phyloP scores from a whole-genome alignment of 345 rosid species.

The Stellera chamaejasme region DNA sequence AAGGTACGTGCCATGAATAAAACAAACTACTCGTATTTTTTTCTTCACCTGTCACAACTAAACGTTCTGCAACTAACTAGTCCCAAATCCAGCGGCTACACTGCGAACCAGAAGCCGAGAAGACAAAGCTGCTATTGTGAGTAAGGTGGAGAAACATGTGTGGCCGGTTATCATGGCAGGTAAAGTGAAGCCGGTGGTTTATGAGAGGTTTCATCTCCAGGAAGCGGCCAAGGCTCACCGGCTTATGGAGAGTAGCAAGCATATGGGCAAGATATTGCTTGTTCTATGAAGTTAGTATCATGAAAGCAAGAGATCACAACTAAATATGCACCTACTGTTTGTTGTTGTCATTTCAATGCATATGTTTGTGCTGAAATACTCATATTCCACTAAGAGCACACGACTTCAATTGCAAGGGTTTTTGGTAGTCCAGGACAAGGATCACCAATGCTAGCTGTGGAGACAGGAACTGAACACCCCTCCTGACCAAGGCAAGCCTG shows the following conservation, averaged over 20 bases:
- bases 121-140: slow-evolving; percentile 58
- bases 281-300: slow-evolving; percentile 26
- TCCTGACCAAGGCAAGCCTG: slow-evolving; percentile 53
- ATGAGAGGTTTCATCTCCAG: slow-evolving; percentile 38
- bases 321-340: no score
- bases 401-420: slow-evolving; percentile 41
- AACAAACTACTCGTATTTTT: no score
- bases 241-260: slow-evolving; percentile 68
- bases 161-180: slow-evolving; percentile 76
- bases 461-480: slow-evolving; percentile 36
- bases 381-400: slow-evolving; percentile 23
- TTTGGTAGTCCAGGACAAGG: slow-evolving; percentile 40
- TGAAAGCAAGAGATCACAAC: neutral
- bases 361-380: no score
- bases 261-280: slow-evolving; percentile 75
- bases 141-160: slow-evolving; percentile 70
- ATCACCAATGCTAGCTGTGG: slow-evolving; percentile 29
- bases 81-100: slow-evolving; percentile 50
- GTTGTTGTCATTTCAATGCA: no score
- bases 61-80: neutral
- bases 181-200: slow-evolving; percentile 61
- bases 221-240: slow-evolving; percentile 68
- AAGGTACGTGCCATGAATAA: slow-evolving; percentile 34
- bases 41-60: no score
- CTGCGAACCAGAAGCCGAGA: slow-evolving; percentile 57